Evolutionary conservation across 768 basidiomycete genomes (phyloP), one percentile per base, ranked within the genome.

Genomic region (Candolleomyces aberdarensis): DNA sequence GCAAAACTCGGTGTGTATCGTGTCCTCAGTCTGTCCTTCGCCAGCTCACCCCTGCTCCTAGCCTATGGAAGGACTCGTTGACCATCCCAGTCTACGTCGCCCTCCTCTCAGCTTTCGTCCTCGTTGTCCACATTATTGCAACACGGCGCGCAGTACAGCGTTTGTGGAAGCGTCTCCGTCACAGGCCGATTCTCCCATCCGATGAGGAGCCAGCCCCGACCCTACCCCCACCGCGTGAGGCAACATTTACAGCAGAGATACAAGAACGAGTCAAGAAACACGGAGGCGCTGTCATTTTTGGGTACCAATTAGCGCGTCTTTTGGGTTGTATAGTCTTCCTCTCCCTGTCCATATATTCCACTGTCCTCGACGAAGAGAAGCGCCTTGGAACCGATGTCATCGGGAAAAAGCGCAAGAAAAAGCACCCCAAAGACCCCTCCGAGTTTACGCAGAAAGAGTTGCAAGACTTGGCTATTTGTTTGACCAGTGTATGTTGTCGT

Each of bases 281-380:
- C 57, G 82, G 84, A 5, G 85, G 85, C 10, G 62, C 68, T 5
- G 69, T 71, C 14, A 79, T 83, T 26, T 85, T 83, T 69, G 66
- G 67, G 14, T 80, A 78, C 70, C 82, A 80, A 63, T 56, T 83
- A 36, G 64, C 74, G 1, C 76, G 86, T 22, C 70, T 85, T 5
- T 57, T 81, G 3, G 76, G 77, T 31, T 77, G 79, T 53, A 69
- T 80, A 29, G 70, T 74, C 3, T 75, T 88, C n/a, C 72, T 88
- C 22, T 79, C 72, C 5, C 67, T 88, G 15, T 83, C 82, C 8
- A 70, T 83, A 54, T 77, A 78, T 2, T 75, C 79, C 22, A 66
- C 82, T 43, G 62, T 78, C 22, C 56, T 73, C n/a, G 70, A 75
- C 41, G 69, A 77, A 52, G 69, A 72, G 43, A 39, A 56, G 29